phyloP scores from a whole-genome alignment of 495 filamentous ascomycete species.

The Aspergillus ellipticus region DNA sequence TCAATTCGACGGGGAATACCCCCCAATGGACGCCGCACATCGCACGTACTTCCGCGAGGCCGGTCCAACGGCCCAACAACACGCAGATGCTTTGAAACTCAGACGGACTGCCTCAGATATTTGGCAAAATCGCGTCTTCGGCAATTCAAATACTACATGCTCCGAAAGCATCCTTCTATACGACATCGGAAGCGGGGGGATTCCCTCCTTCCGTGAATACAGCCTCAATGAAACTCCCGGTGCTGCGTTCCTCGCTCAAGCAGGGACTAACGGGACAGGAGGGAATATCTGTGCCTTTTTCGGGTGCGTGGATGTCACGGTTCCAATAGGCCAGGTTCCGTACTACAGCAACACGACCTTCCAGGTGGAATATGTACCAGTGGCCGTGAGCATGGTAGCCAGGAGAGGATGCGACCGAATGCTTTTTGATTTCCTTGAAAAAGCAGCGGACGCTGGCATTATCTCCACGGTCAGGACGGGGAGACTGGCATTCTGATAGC shows the following conservation, averaged over 20 bases:
- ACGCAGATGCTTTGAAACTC: too few relatives aligned
- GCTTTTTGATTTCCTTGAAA: slow-evolving; percentile 42
- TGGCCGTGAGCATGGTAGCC: slow-evolving; percentile 38
- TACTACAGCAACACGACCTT: slow-evolving; percentile 34
- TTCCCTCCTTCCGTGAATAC: slow-evolving; percentile 7
- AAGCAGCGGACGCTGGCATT: slow-evolving; percentile 37
- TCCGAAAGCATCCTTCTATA: slow-evolving; percentile 1
- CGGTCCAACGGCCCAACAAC: too few relatives aligned
- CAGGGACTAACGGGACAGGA: too few relatives aligned
- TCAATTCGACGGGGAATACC: too few relatives aligned
- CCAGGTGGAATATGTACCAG: slow-evolving; percentile 36
- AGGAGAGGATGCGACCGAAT: slow-evolving; percentile 38
- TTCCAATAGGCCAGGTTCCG: slow-evolving; percentile 41
- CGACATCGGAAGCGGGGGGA: slow-evolving; percentile 2
- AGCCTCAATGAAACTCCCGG: neutral
- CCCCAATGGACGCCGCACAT: too few relatives aligned
- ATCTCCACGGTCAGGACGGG: slow-evolving; percentile 6
- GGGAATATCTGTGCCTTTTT: slow-evolving; percentile 8
- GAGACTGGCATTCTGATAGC: slow-evolving; percentile 1
- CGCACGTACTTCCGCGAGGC: too few relatives aligned
- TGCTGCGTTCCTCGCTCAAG: too few relatives aligned
- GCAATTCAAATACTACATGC: slow-evolving; percentile 9
- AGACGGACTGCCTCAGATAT: too few relatives aligned
- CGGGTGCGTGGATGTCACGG: slow-evolving; percentile 31
- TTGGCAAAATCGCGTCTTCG: too few relatives aligned